These are phyloP conservation scores for Metschnikowia drakensbergensis DNA, from an alignment of 805 yeast species.

Conservation along the genomic window DNA sequence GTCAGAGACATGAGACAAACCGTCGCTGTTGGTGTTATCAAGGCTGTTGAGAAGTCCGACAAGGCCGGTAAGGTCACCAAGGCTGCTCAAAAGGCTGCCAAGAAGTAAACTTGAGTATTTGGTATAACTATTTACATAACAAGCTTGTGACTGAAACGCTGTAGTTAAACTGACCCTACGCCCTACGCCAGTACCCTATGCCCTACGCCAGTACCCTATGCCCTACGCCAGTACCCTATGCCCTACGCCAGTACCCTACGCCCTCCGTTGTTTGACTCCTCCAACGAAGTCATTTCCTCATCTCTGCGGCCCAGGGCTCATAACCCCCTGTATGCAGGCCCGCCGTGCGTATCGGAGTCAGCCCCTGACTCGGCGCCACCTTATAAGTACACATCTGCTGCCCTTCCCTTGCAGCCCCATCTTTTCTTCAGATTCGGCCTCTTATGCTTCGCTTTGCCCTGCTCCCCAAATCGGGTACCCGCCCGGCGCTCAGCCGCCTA, in stretches of 20 bases:
- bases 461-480: not conserved
- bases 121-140: slow-evolving; percentile 9
- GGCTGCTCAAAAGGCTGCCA: slow-evolving; percentile 73
- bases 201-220: too few relatives aligned
- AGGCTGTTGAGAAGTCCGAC: slow-evolving; percentile 85
- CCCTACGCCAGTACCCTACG: too few relatives aligned
- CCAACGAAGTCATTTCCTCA: too few relatives aligned
- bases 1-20: slow-evolving; percentile 99
- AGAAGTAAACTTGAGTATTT: slow-evolving; percentile 48
- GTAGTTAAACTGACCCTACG: not conserved
- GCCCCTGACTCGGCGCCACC: not conserved
- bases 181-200: too few relatives aligned
- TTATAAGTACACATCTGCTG: not conserved
- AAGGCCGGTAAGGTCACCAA: slow-evolving; percentile 93
- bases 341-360: slow-evolving; percentile 1
- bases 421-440: not conserved
- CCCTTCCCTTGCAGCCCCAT: not conserved
- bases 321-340: not conserved
- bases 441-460: not conserved
- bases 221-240: too few relatives aligned
- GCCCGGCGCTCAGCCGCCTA: not conserved
- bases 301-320: too few relatives aligned
- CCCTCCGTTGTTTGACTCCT: too few relatives aligned
- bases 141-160: slow-evolving; percentile 8
- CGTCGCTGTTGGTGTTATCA: slow-evolving; percentile 99